A percentile compares a stretch with the other conserved stretches of the same genome.
Evolutionary conservation across 208 protist genomes (phyloP).

Genomic region (Porcisia hertigi): DNA sequence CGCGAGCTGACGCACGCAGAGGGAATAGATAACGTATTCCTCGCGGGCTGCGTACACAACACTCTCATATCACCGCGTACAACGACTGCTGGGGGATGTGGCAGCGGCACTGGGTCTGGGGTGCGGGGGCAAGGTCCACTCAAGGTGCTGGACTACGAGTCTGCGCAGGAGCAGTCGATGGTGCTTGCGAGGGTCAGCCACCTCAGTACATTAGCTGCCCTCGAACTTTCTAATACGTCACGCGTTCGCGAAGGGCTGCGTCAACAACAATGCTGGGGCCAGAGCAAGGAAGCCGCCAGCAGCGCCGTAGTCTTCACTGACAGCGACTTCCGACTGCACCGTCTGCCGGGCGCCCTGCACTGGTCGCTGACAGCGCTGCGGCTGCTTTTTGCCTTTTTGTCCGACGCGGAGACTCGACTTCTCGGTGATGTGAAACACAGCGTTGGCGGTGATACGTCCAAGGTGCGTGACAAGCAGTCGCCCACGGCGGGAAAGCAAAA

Average conservation of each 20-base stretch:
- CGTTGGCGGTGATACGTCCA: background rate
- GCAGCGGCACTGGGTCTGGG: background rate
- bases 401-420: slow-evolving; percentile 13
- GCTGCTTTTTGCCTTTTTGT: slow-evolving; percentile 23
- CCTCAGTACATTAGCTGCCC: slow-evolving; percentile 8
- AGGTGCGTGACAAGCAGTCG: background rate
- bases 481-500: background rate
- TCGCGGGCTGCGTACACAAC: slow-evolving; percentile 30
- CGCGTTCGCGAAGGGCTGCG: slow-evolving; percentile 20
- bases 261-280: background rate
- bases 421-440: background rate
- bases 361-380: slow-evolving; percentile 25
- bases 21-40: slow-evolving; percentile 22
- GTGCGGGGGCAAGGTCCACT: slow-evolving; percentile 18
- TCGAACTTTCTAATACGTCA: slow-evolving; percentile 19
- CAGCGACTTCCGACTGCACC: slow-evolving; percentile 19
- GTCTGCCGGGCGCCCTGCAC: slow-evolving; percentile 27
- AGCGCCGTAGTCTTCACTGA: slow-evolving; percentile 4
- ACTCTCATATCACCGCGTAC: slow-evolving; percentile 13
- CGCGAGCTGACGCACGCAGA: slow-evolving; percentile 24
- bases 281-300: slow-evolving; percentile 1
- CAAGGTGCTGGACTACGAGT: slow-evolving; percentile 37
- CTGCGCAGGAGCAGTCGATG: slow-evolving; percentile 29
- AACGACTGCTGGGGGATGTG: background rate
- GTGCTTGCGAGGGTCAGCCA: slow-evolving; percentile 24